phyloP scores from a whole-genome alignment of 768 basidiomycete species.

The Panaeolus cyanescens region DNA sequence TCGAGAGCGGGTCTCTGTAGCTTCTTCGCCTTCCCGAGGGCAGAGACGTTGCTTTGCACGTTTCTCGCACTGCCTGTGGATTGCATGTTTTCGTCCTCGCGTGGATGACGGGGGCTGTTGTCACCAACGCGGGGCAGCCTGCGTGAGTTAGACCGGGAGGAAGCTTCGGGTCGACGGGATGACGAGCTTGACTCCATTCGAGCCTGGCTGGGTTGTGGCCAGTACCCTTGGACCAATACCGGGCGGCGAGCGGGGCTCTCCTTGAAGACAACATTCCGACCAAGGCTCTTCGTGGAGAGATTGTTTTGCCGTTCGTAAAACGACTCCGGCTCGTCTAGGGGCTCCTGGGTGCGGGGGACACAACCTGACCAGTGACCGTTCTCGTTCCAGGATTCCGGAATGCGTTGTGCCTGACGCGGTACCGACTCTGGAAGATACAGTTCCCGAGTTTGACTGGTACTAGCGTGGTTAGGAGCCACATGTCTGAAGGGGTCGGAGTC shows the following conservation, averaged over 20 bases:
- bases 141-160: not conserved
- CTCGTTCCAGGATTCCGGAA: not conserved
- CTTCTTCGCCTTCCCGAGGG: not conserved
- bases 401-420: not conserved
- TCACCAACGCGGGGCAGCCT: not conserved
- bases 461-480: not conserved
- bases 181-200: not conserved
- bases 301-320: slow-evolving; percentile 3
- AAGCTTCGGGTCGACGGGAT: too few species aligned
- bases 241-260: not conserved
- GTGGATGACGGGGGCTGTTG: not conserved
- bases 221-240: not conserved
- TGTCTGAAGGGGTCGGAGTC: not conserved
- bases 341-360: not conserved
- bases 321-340: not conserved
- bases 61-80: not conserved
- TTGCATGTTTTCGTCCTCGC: not conserved
- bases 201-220: not conserved
- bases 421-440: not conserved
- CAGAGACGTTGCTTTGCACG: not conserved
- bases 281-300: slow-evolving; percentile 12
- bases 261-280: not conserved
- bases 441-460: not conserved
- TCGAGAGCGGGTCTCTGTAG: not conserved
- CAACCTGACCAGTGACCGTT: not conserved